A percentile compares a stretch with the other conserved stretches of the same genome.
These are phyloP conservation scores for Globisporangium sylvaticum DNA, from an alignment of 352 stramenopile species.

Conservation along the genomic window DNA sequence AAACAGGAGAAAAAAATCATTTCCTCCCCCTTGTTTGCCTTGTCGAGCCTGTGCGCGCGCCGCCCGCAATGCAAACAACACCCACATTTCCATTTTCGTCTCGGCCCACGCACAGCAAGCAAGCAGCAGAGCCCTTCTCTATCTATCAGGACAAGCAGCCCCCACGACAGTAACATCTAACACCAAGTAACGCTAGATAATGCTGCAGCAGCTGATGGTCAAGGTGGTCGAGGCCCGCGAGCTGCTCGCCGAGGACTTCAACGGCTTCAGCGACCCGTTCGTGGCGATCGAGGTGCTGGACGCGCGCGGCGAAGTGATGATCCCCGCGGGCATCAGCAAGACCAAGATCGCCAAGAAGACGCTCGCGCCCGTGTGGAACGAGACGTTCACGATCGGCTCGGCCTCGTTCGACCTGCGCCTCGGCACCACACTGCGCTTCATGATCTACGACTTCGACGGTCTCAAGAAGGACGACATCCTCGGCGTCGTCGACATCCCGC, in stretches of 20 bases:
- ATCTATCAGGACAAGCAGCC: not conserved
- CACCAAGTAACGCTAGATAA: not conserved
- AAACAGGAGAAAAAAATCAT: constrained; percentile 9
- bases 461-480: constrained; percentile 59
- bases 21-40: constrained; percentile 2
- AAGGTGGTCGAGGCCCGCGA: constrained; percentile 49
- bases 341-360: constrained; percentile 47
- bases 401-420: constrained; percentile 49
- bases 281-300: constrained; percentile 55
- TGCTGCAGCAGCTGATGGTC: constrained; percentile 36
- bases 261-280: constrained; percentile 74
- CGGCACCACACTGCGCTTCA: constrained; percentile 56
- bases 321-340: constrained; percentile 36
- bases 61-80: not conserved
- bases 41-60: not conserved
- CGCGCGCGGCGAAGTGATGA: constrained; percentile 35
- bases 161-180: not conserved
- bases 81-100: constrained; percentile 5
- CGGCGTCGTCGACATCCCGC: constrained; percentile 62
- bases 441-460: constrained; percentile 56
- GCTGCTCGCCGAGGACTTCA: constrained; percentile 59
- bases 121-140: not conserved
- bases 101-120: not conserved
- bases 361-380: constrained; percentile 47
- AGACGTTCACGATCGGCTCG: constrained; percentile 42